Percentiles rank a stretch among this genome's conserved stretches.
Evolutionary conservation across 1,284 basidiomycete species (phyloP).

Genomic region (Apiotrichum siamense): DNA sequence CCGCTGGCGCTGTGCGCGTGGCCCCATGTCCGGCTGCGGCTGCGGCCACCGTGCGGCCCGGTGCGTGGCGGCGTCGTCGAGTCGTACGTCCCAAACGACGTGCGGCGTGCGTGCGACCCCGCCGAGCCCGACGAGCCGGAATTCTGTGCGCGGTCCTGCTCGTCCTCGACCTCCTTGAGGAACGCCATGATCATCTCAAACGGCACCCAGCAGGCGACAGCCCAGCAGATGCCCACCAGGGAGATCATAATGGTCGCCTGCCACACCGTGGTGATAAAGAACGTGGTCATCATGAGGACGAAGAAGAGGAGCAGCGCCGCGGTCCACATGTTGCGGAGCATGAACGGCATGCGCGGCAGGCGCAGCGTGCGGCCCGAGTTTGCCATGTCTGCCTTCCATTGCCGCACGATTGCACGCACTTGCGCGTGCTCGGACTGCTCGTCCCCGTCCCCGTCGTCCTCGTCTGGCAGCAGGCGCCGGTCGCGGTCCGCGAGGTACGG

Average conservation of each 20-base stretch:
- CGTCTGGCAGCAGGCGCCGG: constrained; percentile 58
- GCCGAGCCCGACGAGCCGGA: background rate
- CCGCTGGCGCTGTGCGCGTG: background rate
- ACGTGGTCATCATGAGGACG: constrained; percentile 69
- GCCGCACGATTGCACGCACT: constrained; percentile 62
- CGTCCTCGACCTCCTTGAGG: constrained; percentile 64
- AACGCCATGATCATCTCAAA: constrained; percentile 93
- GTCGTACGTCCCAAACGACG: background rate
- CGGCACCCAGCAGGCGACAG: constrained; percentile 87
- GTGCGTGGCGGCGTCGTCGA: background rate
- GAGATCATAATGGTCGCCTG: constrained; percentile 76
- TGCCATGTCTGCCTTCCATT: constrained; percentile 76
- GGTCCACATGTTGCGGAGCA: constrained; percentile 86
- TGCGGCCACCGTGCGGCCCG: background rate
- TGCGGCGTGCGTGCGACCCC: background rate
- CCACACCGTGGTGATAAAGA: constrained; percentile 69
- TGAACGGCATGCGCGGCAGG: constrained; percentile 77
- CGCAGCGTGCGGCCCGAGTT: constrained; percentile 63
- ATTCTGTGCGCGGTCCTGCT: constrained; percentile 6
- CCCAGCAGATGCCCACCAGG: constrained; percentile 86
- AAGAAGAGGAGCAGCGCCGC: constrained; percentile 73
- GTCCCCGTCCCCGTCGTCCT: constrained; percentile 51
- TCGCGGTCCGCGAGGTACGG: constrained; percentile 77
- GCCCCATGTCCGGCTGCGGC: too few relatives aligned
- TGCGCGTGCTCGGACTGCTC: constrained; percentile 62